phyloP scores from a whole-genome alignment of 148 eudicot genomes.

The Chenopodium formosanum region DNA sequence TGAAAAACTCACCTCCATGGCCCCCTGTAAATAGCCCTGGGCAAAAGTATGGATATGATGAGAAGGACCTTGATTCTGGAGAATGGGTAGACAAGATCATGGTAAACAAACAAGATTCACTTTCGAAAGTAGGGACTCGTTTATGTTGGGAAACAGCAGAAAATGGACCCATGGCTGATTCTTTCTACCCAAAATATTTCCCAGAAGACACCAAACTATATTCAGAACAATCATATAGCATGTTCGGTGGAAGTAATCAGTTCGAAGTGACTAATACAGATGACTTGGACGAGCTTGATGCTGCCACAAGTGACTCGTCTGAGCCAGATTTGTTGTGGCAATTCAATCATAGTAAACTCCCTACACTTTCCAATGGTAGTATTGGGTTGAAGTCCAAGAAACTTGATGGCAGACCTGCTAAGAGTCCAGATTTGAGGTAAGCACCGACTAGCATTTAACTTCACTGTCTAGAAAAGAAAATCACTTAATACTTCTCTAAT shows the following conservation, averaged over 20 bases:
- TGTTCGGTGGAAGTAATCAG: constrained; percentile 52
- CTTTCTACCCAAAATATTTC: constrained; percentile 62
- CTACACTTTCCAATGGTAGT: constrained; percentile 50
- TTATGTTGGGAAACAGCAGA: constrained; percentile 52
- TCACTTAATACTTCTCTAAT: not conserved
- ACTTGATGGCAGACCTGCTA: constrained; percentile 45
- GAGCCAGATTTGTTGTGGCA: constrained; percentile 98
- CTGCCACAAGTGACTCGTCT: constrained; percentile 92
- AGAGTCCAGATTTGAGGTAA: constrained; percentile 73
- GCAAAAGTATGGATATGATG: constrained; percentile 53
- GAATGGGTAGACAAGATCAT: constrained; percentile 99
- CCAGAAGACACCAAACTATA: constrained; percentile 55
- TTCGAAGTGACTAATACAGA: constrained; percentile 58
- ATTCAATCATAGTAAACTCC: constrained; percentile 70
- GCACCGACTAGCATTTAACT: not conserved
- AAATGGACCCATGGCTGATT: constrained; percentile 47
- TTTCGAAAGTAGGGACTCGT: constrained; percentile 41
- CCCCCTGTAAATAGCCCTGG: constrained; percentile 65
- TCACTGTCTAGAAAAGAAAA: not conserved
- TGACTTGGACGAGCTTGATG: constrained; percentile 87
- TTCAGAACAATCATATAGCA: constrained; percentile 53
- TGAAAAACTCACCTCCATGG: constrained; percentile 88
- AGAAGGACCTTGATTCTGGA: constrained; percentile 69
- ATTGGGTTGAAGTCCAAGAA: constrained; percentile 48
- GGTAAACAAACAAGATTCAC: constrained; percentile 87